These are phyloP conservation scores for Pogostemon cablin DNA, from an alignment of 257 asterid genomes.

Conservation along the genomic window DNA sequence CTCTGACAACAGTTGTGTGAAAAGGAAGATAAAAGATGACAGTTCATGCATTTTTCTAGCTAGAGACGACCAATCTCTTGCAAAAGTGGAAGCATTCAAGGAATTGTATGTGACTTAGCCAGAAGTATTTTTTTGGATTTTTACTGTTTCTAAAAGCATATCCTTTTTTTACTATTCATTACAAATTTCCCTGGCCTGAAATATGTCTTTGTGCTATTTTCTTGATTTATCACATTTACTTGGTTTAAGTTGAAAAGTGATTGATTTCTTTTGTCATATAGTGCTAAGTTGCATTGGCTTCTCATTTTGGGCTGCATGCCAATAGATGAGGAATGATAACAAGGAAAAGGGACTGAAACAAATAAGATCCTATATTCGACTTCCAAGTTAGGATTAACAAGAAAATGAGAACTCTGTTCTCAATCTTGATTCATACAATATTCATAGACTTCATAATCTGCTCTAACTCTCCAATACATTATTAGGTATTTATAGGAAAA, in stretches of 20 bases:
- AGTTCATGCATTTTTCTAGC: conserved; percentile 58
- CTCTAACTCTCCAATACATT: no score
- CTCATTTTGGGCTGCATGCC: conserved; percentile 1
- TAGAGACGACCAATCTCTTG: conserved; percentile 57
- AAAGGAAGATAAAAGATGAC: conserved; percentile 55
- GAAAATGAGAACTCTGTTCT: no score
- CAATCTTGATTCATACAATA: no score
- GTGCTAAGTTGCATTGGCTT: conserved; percentile 24
- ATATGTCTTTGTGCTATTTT: conserved; percentile 6
- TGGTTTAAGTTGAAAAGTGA: conserved; percentile 13
- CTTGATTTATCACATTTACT: neutral
- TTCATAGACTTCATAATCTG: no score
- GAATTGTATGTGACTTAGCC: conserved; percentile 59
- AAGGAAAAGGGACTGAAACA: no score
- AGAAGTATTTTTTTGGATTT: conserved; percentile 28
- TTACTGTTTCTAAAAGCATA: neutral
- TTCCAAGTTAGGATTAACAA: no score
- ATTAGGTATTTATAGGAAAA: no score
- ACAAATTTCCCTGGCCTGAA: conserved; percentile 11
- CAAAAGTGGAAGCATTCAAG: conserved; percentile 71
- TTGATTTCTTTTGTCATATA: conserved; percentile 24
- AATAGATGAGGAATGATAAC: no score
- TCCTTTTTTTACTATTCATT: conserved; percentile 19
- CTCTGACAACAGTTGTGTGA: conserved; percentile 51
- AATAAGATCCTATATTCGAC: no score